These are phyloP conservation scores for Arxiozyma heterogenica DNA, from an alignment of 1,139 yeast species.

Conservation along the genomic window DNA sequence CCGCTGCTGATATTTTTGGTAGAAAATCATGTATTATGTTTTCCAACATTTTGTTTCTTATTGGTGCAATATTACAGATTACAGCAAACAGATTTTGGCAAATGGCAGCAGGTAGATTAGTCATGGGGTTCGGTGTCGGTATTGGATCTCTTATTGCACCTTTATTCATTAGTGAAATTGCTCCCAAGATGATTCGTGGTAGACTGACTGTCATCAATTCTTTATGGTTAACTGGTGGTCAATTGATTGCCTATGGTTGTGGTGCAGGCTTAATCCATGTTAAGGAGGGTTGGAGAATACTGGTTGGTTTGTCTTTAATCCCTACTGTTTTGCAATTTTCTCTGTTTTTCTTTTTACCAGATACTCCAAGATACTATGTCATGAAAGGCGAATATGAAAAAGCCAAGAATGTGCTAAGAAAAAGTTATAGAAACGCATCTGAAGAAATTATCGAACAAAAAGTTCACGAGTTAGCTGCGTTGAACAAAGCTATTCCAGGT, in stretches of 20 bases:
- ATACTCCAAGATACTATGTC: slow-evolving; percentile 84
- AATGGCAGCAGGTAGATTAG: slow-evolving; percentile 82
- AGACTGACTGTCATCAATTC: slow-evolving; percentile 53
- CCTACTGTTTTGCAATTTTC: slow-evolving; percentile 76
- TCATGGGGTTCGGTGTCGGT: slow-evolving; percentile 96
- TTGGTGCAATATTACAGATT: slow-evolving; percentile 78
- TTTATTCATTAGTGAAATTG: slow-evolving; percentile 79
- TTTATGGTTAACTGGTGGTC: slow-evolving; percentile 67
- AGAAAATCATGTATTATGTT: slow-evolving; percentile 72
- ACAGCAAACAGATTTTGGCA: slow-evolving; percentile 77
- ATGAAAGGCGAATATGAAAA: slow-evolving; percentile 54
- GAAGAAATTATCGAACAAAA: slow-evolving; percentile 49
- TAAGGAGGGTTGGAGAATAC: slow-evolving; percentile 82
- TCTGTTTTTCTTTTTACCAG: slow-evolving; percentile 80
- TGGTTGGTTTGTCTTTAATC: slow-evolving; percentile 81
- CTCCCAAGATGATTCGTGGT: slow-evolving; percentile 88
- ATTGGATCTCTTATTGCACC: slow-evolving; percentile 88
- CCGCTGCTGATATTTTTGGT: slow-evolving; percentile 71
- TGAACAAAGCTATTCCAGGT: slow-evolving; percentile 61
- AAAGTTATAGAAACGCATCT: slow-evolving; percentile 49
- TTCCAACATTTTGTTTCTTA: slow-evolving; percentile 67
- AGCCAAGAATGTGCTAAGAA: slow-evolving; percentile 58
- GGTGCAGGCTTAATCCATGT: slow-evolving; percentile 80
- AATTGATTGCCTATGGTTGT: slow-evolving; percentile 79
- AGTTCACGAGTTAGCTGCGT: slow-evolving; percentile 47